Conservation (phyloP, 805 yeast genomes). For the Hanseniaspora nectarophila region DNA sequence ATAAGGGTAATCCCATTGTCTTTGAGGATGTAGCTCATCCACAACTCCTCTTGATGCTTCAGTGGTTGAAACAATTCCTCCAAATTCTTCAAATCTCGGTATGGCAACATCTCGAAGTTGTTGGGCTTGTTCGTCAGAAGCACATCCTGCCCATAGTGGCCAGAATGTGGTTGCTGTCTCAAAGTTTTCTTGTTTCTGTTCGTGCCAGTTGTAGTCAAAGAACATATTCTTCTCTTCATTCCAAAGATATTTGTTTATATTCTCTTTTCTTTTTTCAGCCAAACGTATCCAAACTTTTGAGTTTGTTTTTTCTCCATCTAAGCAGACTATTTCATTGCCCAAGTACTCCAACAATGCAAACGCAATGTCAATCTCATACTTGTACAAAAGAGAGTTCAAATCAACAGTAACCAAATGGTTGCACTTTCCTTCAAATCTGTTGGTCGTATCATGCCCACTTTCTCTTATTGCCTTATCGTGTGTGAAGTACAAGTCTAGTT, state of each 20-base stretch:
- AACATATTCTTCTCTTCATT: conserved; percentile 64
- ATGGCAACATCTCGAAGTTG: conserved; percentile 46
- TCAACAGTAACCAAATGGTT: conserved; percentile 87
- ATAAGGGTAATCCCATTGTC: conserved; percentile 97
- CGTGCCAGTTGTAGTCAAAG: conserved; percentile 68
- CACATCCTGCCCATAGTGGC: conserved; percentile 77
- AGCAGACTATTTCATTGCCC: conserved; percentile 34
- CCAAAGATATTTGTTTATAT: conserved; percentile 68
- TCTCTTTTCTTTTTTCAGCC: conserved; percentile 43
- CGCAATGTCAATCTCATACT: conserved; percentile 81
- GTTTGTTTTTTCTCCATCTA: conserved; percentile 33
- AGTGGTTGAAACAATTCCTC: conserved; percentile 84
- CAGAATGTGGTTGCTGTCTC: conserved; percentile 86
- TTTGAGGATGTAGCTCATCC: conserved; percentile 58
- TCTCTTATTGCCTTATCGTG: conserved; percentile 94
- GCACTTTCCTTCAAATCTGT: conserved; percentile 79
- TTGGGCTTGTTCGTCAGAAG: conserved; percentile 58
- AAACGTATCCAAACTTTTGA: conserved; percentile 50
- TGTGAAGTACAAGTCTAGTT: conserved; percentile 73
- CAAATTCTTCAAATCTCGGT: conserved; percentile 64
- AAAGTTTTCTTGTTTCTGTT: conserved; percentile 44
- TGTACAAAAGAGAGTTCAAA: conserved; percentile 71
- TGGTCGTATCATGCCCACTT: conserved; percentile 90
- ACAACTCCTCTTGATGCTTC: conserved; percentile 59
- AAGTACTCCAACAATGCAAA: conserved; percentile 45